Evolutionary conservation across 768 basidiomycete genomes (phyloP), one percentile per base, ranked within the genome.

Genomic region (Filobasidium floriforme): DNA sequence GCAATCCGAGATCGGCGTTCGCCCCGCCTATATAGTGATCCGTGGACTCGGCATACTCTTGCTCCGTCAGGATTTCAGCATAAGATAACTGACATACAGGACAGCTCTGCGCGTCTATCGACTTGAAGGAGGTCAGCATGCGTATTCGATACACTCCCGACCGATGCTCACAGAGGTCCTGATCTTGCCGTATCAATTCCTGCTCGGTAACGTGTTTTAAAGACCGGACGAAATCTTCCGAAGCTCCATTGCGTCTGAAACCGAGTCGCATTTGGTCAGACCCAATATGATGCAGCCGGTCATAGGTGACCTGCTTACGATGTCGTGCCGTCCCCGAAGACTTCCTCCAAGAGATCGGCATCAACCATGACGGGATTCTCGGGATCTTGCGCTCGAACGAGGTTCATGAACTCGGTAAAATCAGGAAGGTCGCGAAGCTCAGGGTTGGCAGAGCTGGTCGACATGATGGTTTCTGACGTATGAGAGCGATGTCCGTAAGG

Each of bases 11-110:
- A 14, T 64, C 67, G 18, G 61, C 63, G 12, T 55, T 52, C 29
- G 60, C 52, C 1, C 63, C 67, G 19, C 63, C 67, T 32, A 68
- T 55, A 41, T 65, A 61, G 55, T 65, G 60, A 29, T 68, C 67
- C 1, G 67, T n/a, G 10, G 62, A 54, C 15, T 59, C 49, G 24
- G 67, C 67, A 26, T 65, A 68, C 46, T 68, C 67, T 44, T 68
- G 41, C 41, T 68, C 67, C 11, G 67, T 68, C 19, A 68, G 24
- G 60, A 68, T 68, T 9, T 60, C 44, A 1, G 46, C 63, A 44
- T 68, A 68, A 0, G 67, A 9, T 3, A 61, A 51, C 22, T 65
- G 63, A 41, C 67, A 68, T 22, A 68, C 62, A 10, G 67, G 63
- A 43, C 67, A 68, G 11, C 63, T 29, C 22, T 65, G 24, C 54